phyloP scores from a whole-genome alignment of 495 filamentous ascomycete species.

The Bryoglossum gracile region DNA sequence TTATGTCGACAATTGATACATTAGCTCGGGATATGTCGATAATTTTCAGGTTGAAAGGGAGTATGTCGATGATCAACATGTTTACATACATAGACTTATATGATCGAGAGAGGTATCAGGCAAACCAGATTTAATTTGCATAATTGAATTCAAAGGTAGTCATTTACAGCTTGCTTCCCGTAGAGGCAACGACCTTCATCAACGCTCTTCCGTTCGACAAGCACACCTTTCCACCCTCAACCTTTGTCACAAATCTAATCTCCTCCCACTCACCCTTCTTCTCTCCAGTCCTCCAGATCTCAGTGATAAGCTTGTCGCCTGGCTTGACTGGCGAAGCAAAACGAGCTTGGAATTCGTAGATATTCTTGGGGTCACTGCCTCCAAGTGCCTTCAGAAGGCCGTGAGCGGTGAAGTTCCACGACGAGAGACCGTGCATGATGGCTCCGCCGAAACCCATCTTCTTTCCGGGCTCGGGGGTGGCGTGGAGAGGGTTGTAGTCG shows the following conservation, averaged over 20 bases:
- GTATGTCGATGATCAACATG: too few species aligned
- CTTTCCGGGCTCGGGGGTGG: slow-evolving; percentile 70
- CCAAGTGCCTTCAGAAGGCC: slow-evolving; percentile 65
- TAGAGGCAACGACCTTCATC: slow-evolving; percentile 51
- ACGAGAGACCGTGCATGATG: slow-evolving; percentile 84
- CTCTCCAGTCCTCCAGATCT: slow-evolving; percentile 59
- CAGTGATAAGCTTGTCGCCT: slow-evolving; percentile 60
- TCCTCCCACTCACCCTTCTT: slow-evolving; percentile 70
- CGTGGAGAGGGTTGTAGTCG: slow-evolving; percentile 88
- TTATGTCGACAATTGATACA: too few species aligned
- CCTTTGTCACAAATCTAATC: slow-evolving; percentile 65
- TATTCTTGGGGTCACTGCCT: slow-evolving; percentile 65
- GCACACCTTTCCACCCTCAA: slow-evolving; percentile 66
- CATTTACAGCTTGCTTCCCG: slow-evolving; percentile 58
- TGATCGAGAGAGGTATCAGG: background rate
- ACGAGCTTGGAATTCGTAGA: slow-evolving; percentile 80
- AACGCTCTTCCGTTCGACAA: slow-evolving; percentile 78
- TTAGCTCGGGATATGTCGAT: too few species aligned
- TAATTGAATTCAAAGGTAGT: too few species aligned
- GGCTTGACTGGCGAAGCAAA: slow-evolving; percentile 80
- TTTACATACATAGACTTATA: background rate
- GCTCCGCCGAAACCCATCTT: slow-evolving; percentile 87
- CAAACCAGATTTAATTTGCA: background rate
- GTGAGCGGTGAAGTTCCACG: slow-evolving; percentile 76
- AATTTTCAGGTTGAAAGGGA: too few species aligned